Conservation (phyloP, 352 stramenopile species). For the Phytophthora pini region DNA sequence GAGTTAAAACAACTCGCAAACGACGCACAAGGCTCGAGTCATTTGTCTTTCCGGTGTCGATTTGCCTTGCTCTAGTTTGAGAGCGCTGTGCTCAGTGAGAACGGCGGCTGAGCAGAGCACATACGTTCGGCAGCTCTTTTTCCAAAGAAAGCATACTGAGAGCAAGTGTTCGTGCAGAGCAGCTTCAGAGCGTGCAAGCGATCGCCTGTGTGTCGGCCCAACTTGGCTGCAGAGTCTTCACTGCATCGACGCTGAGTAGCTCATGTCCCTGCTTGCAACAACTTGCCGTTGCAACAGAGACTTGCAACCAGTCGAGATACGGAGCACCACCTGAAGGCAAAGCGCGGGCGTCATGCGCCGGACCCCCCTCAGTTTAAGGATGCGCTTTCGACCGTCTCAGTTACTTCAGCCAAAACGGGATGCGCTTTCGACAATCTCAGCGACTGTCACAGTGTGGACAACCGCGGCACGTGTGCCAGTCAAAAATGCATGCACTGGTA, state of each 20-base stretch:
- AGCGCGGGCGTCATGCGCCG: background rate
- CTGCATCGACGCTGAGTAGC: constrained; percentile 8
- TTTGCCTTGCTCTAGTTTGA: constrained; percentile 10
- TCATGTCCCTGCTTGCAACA: constrained; percentile 41
- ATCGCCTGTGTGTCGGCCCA: constrained; percentile 4
- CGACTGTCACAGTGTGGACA: constrained; percentile 24
- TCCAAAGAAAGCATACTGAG: constrained; percentile 18
- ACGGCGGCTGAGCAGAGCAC: constrained; percentile 21
- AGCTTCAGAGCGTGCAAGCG: background rate
- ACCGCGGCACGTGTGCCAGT: background rate
- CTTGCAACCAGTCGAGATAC: constrained; percentile 31
- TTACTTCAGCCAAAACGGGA: constrained; percentile 7
- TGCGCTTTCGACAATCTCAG: constrained; percentile 14
- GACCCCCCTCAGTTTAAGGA: constrained; percentile 30
- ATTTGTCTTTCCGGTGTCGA: constrained; percentile 17
- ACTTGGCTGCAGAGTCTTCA: constrained; percentile 12
- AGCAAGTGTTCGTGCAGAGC: constrained; percentile 9
- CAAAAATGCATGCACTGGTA: background rate
- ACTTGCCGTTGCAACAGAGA: constrained; percentile 30
- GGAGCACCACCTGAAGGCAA: constrained; percentile 30
- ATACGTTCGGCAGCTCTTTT: constrained; percentile 25
- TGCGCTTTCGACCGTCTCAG: constrained; percentile 26
- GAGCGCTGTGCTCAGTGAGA: constrained; percentile 19
- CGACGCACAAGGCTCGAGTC: background rate
- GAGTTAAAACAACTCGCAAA: constrained; percentile 21